A percentile compares a stretch with the other conserved stretches of the same genome.
Conservation (phyloP, 208 protist species). For the Eutreptiella sp. region DNA sequence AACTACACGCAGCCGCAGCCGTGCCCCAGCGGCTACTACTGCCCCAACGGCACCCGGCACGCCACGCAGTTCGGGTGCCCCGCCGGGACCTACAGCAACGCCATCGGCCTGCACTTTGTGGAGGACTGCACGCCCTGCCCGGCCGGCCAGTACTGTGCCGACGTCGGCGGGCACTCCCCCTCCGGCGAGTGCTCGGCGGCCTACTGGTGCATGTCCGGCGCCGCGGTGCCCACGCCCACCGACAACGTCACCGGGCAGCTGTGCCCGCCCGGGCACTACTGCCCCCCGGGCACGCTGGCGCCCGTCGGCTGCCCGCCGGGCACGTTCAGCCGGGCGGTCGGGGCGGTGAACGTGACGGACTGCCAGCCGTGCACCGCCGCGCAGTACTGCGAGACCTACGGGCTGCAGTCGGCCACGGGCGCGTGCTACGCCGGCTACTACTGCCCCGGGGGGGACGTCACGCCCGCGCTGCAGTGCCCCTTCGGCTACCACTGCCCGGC, state of each 20-base stretch:
- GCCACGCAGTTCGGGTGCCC: constrained; percentile 25
- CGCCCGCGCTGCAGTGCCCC: constrained; percentile 14
- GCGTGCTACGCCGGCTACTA: constrained; percentile 40
- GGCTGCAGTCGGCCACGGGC: constrained; percentile 16
- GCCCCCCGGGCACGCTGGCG: constrained; percentile 10
- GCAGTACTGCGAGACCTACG: constrained; percentile 34
- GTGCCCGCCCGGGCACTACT: constrained; percentile 27
- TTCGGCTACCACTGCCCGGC: constrained; percentile 25
- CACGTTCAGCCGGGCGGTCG: constrained; percentile 23
- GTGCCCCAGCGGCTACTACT: constrained; percentile 37
- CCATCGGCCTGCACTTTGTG: constrained; percentile 6
- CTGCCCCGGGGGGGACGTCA: constrained; percentile 29
- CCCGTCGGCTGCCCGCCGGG: constrained; percentile 28
- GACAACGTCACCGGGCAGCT: constrained; percentile 22
- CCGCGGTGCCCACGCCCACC: not conserved
- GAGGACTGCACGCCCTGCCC: constrained; percentile 13
- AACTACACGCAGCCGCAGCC: constrained; percentile 10
- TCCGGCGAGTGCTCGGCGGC: constrained; percentile 1
- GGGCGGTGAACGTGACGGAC: constrained; percentile 8
- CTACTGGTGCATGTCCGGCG: constrained; percentile 5
- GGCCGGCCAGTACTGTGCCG: constrained; percentile 26
- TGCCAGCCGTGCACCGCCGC: constrained; percentile 24
- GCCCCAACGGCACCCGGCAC: constrained; percentile 29
- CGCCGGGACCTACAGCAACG: constrained; percentile 24
- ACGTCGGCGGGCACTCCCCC: constrained; percentile 33